Conservation (phyloP, 176 grass and related monocot species). For the Musa acuminata region DNA sequence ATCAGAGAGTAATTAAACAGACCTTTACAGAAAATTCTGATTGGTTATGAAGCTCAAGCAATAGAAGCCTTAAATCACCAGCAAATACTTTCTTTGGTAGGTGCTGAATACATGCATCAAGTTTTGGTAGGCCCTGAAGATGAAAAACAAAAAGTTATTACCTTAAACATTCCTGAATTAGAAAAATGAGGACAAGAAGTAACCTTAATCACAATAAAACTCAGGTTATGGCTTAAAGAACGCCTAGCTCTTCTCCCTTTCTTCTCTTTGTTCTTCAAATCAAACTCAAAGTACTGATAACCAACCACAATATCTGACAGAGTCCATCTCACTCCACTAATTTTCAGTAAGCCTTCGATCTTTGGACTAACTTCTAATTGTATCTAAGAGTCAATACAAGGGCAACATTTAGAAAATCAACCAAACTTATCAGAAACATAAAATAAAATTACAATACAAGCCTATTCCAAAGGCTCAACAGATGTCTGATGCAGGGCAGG, state of each 20-base stretch:
- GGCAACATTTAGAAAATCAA: neutral
- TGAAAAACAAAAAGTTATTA: slow-evolving; percentile 25
- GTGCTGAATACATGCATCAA: slow-evolving; percentile 59
- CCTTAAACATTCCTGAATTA: slow-evolving; percentile 10
- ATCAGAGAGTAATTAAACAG: slow-evolving; percentile 9
- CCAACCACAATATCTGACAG: slow-evolving; percentile 85
- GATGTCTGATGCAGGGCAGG: neutral
- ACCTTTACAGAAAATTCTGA: slow-evolving; percentile 90
- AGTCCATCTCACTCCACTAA: slow-evolving; percentile 83
- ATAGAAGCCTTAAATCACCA: slow-evolving; percentile 71
- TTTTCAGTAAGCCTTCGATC: slow-evolving; percentile 79
- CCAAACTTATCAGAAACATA: neutral
- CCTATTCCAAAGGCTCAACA: neutral
- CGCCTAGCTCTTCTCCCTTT: slow-evolving; percentile 53
- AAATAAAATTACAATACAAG: neutral
- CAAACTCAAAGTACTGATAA: slow-evolving; percentile 71
- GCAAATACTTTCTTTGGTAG: slow-evolving; percentile 58
- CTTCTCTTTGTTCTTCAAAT: slow-evolving; percentile 54
- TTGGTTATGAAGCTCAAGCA: slow-evolving; percentile 58
- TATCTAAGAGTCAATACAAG: slow-evolving; percentile 35
- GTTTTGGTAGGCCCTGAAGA: slow-evolving; percentile 73
- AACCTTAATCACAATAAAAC: slow-evolving; percentile 86
- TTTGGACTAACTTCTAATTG: slow-evolving; percentile 94
- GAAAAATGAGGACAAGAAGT: slow-evolving; percentile 11
- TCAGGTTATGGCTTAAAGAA: slow-evolving; percentile 44